Percentiles rank a stretch among this genome's conserved stretches.
These are phyloP conservation scores for Yarrowia galli DNA, from an alignment of 1,139 yeast genomes.

Conservation along the genomic window DNA sequence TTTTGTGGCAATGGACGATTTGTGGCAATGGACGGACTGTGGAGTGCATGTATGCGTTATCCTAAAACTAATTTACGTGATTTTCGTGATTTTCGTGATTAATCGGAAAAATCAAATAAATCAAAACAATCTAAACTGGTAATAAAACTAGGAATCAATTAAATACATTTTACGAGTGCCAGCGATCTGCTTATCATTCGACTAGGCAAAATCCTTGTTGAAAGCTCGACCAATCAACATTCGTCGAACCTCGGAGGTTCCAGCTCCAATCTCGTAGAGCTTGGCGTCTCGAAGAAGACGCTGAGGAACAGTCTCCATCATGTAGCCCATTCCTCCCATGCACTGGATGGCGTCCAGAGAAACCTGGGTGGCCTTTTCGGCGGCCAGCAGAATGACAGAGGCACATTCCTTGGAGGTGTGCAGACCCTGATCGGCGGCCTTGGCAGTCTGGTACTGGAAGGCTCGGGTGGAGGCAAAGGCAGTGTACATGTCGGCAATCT, in stretches of 20 bases:
- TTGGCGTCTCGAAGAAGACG: conserved; percentile 57
- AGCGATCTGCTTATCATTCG: no score
- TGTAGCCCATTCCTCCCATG: conserved; percentile 59
- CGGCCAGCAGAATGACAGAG: conserved; percentile 55
- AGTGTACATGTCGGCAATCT: conserved; percentile 56
- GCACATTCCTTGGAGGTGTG: conserved; percentile 56
- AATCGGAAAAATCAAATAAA: no score
- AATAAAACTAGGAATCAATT: no score
- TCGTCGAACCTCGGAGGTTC: conserved; percentile 56
- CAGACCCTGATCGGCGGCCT: conserved; percentile 55
- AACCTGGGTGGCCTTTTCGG: conserved; percentile 54
- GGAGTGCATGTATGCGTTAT: no score
- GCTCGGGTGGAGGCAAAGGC: conserved; percentile 56
- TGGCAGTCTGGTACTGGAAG: conserved; percentile 56
- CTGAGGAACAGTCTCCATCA: conserved; percentile 55
- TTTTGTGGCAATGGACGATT: no score
- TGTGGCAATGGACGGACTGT: no score
- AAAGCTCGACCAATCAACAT: conserved; percentile 56
- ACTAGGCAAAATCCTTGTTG: conserved; percentile 48
- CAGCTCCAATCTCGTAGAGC: conserved; percentile 58
- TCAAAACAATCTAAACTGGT: no score
- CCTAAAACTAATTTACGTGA: no score
- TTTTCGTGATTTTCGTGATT: no score
- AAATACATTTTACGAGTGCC: no score
- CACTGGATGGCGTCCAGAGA: conserved; percentile 57